Evolutionary conservation across 805 yeast species (phyloP), one percentile per base, ranked within the genome.

Genomic region (Saccharomyces paradoxus): DNA sequence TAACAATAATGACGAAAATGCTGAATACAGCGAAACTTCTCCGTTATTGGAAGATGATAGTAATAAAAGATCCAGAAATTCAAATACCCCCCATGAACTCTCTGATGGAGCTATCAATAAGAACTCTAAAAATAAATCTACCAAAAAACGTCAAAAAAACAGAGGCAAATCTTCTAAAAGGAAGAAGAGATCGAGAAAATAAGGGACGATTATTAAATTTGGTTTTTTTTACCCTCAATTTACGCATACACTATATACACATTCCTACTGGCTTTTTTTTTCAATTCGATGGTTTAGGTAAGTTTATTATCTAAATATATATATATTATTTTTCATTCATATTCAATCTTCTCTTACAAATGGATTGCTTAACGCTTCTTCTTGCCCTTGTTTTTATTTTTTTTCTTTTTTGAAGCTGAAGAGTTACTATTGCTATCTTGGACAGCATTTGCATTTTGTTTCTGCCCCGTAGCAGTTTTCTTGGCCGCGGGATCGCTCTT

Each of bases 341-440:
- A 41, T 37, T 14, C 22, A 31, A n/a, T 37, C 22, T 37, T 17
- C 44, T 37, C 4, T 24, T 37, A 17, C 8, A 37, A 12, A 37
- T 9, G 44, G 9, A n/a, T 9, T 10, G 2, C 3, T 53, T 56
- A 63, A 54, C 65, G 69, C 53, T 60, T 67, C 54, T 67, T 67
- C 53, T 60, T 63, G 48, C 64, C 63, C 50, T 66, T 67, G 48
- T 63, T 65, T 50, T 59, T 61, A 57, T 63, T 68, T 49, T 63
- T 65, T 53, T 61, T 60, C 52, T 57, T 62, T 52, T 68, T 64
- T 4, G 54, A 37, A 24, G 51, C 54, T 57, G 59, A 50, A 57
- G 60, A 53, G 53, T 53, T 48, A 17, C 49, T 26, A 26, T 55
- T 56, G 9, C 57, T 41, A 12, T 53, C 49, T 37, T 58, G 51